Base-by-base conservation (phyloP, 441 rosid species). In the Euphorbia corollata region DNA sequence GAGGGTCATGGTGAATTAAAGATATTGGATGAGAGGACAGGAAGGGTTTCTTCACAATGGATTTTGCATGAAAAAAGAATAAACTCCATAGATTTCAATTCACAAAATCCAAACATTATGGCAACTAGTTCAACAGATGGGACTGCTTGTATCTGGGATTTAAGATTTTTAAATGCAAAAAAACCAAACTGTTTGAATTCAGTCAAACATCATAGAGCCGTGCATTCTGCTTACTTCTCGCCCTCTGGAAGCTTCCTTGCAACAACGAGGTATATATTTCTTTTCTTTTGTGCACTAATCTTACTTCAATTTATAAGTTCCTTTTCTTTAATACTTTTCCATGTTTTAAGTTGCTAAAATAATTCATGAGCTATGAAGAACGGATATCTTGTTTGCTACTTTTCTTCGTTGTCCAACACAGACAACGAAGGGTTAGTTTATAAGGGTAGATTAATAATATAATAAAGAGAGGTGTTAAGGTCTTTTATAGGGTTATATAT, bases 201-300 rank as follows among this genome's bases (percentile, higher is more conserved):
- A 39, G 61, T 85, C 1, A 68, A 68, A 32, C 96, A 93, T 74
- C 41, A 68, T 13, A 84, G 71, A 75, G 82, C 86, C 18, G 91
- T 90, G 58, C 80, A 85, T 50, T 83, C 96, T 67, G 97, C 98
- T 54, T 88, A 85, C 72, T 93, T 93, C 81, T 93, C 98, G 38
- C 96, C 97, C 30, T 84, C 88, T 50, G 97, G 96, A 62, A 77
- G 68, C 73, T 79, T 39, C 66, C 85, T 90, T 65, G 96, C 88
- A 57, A 88, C 96, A 4, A 82, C 98, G 62, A 88, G 92, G 98
- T 88, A 78, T 24, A 36, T 38, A 51, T 12, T 39, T 48, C 34
- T 50, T 16, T 16, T 24, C 24, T 8, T 45, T 34, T 60, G 15
- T 53, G 6, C 48, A 19, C 38, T 10, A 9, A 63, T 45, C 39